These are phyloP conservation scores for Candida arabinofermentans DNA, from an alignment of 805 yeast species.

Conservation along the genomic window DNA sequence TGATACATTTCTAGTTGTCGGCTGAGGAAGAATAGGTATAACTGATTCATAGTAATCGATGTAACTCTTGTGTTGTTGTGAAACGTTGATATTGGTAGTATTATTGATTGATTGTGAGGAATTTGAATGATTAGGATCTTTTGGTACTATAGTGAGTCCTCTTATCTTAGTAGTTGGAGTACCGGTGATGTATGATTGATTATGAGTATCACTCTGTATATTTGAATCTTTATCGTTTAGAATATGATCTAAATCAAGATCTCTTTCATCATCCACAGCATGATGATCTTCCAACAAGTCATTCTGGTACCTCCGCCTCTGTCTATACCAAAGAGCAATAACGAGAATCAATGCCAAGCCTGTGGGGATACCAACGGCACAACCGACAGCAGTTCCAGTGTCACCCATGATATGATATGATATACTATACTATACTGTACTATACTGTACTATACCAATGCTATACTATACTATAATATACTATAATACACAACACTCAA, in stretches of 20 bases:
- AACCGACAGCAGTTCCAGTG: conserved; percentile 42
- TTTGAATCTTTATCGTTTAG: conserved; percentile 9
- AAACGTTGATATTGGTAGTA: conserved; percentile 2
- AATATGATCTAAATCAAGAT: conserved; percentile 33
- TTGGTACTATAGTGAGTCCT: background rate
- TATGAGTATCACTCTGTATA: too few species aligned
- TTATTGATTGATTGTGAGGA: background rate
- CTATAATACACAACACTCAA: too few species aligned
- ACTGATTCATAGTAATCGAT: conserved; percentile 29
- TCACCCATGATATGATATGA: conserved; percentile 10
- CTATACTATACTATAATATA: too few species aligned
- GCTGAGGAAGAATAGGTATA: conserved; percentile 28
- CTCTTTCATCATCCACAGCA: conserved; percentile 32
- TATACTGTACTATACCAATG: too few species aligned
- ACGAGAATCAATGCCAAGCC: conserved; percentile 34
- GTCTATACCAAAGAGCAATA: conserved; percentile 33
- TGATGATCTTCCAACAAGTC: conserved; percentile 34
- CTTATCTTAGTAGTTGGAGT: background rate
- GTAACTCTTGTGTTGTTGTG: conserved; percentile 17
- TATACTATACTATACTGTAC: background rate
- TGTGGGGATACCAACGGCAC: conserved; percentile 51
- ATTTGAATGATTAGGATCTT: conserved; percentile 2
- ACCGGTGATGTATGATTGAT: too few species aligned
- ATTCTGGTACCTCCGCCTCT: conserved; percentile 33
- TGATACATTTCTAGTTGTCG: background rate